Evolutionary conservation across 1,284 basidiomycete genomes (phyloP).

Genomic region (Puccinia coronata): DNA sequence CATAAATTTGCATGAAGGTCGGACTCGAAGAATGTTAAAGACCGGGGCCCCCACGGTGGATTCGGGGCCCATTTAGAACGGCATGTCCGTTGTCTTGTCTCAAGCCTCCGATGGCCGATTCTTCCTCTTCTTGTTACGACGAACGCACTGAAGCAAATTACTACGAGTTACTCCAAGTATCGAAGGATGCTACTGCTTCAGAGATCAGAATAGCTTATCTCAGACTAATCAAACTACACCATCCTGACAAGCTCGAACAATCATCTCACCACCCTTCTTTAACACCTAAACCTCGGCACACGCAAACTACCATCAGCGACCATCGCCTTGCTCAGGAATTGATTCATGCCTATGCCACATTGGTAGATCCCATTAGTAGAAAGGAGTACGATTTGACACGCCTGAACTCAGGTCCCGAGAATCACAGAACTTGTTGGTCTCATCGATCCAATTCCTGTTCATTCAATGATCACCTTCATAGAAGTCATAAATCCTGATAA

Average conservation of each 20-base stretch:
- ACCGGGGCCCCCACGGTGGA: too few relatives aligned
- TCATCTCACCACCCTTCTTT: not conserved
- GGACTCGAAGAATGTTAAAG: too few relatives aligned
- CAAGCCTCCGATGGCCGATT: too few relatives aligned
- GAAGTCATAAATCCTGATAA: not conserved
- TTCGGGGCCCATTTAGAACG: too few relatives aligned
- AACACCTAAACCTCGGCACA: not conserved
- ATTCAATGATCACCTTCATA: not conserved
- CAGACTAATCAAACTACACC: slow-evolving; percentile 34
- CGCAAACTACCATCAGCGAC: not conserved
- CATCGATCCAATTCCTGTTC: not conserved
- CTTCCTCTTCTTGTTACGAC: not conserved
- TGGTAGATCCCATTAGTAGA: slow-evolving; percentile 12
- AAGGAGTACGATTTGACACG: slow-evolving; percentile 10
- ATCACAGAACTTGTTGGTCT: not conserved
- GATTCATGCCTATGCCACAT: slow-evolving; percentile 27
- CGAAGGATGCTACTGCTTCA: slow-evolving; percentile 15
- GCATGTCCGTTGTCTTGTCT: too few relatives aligned
- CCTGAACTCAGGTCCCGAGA: not conserved
- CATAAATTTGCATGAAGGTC: too few relatives aligned
- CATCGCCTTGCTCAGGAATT: slow-evolving; percentile 20
- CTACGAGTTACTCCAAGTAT: slow-evolving; percentile 27
- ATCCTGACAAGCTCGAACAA: slow-evolving; percentile 29
- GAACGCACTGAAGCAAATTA: not conserved
- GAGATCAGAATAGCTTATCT: slow-evolving; percentile 37